phyloP scores from a whole-genome alignment of 768 basidiomycete species.

The Boletus eberwhitei region DNA sequence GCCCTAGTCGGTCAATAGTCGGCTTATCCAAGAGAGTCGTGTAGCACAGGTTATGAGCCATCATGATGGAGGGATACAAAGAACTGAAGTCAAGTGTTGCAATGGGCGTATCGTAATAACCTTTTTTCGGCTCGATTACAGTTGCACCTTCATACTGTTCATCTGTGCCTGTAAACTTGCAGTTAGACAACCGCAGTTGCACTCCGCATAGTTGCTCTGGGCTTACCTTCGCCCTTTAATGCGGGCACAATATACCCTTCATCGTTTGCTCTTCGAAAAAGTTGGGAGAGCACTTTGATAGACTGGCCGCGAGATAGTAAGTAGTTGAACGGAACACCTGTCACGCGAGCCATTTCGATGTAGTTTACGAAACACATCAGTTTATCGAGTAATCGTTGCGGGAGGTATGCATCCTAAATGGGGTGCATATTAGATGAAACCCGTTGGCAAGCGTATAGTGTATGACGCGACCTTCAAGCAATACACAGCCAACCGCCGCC shows the following conservation, averaged over 20 bases:
- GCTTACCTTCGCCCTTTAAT: conserved; percentile 75
- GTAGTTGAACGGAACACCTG: conserved; percentile 98
- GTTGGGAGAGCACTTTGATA: conserved; percentile 96
- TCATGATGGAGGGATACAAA: conserved; percentile 99
- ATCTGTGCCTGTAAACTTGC: conserved; percentile 60
- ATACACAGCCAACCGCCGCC: conserved; percentile 92
- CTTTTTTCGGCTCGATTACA: conserved; percentile 94
- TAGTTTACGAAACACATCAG: conserved; percentile 99
- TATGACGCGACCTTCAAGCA: conserved; percentile 76
- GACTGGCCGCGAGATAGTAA: conserved; percentile 93
- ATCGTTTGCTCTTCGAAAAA: conserved; percentile 89
- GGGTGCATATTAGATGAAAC: neutral
- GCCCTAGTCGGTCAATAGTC: conserved; percentile 71
- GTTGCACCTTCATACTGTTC: conserved; percentile 99
- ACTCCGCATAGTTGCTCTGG: neutral
- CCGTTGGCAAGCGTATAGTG: neutral
- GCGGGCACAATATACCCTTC: conserved; percentile 90
- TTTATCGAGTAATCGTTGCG: conserved; percentile 94
- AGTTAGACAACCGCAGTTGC: neutral
- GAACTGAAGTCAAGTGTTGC: conserved; percentile 99
- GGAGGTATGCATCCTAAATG: conserved; percentile 91
- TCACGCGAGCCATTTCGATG: conserved; percentile 98
- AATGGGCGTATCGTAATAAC: conserved; percentile 95
- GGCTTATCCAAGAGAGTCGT: conserved; percentile 86
- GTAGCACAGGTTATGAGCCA: conserved; percentile 99